phyloP scores from a whole-genome alignment of 129 eudicot species.

The Ambrosia trifida region DNA sequence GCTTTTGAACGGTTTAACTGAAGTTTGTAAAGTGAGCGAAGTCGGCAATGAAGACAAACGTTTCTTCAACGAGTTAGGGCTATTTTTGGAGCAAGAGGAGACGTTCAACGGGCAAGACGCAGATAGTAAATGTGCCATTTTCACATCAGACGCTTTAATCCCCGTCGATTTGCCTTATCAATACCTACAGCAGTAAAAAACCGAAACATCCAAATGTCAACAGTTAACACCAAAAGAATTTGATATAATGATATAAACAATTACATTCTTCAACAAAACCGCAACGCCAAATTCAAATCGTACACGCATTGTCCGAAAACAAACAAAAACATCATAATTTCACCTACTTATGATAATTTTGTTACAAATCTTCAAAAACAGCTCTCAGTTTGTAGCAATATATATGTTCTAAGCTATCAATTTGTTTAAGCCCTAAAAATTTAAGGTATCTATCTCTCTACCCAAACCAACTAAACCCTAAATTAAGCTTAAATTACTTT shows the following conservation, averaged over 20 bases:
- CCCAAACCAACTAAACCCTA: slow-evolving; percentile 15
- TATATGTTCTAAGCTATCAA: not conserved
- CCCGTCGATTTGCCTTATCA: slow-evolving; percentile 14
- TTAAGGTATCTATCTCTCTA: not conserved
- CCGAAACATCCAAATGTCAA: not conserved
- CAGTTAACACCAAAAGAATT: not conserved
- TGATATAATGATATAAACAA: not conserved
- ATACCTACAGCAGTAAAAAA: slow-evolving; percentile 31
- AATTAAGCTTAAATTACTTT: slow-evolving; percentile 14
- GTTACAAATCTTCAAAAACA: not conserved
- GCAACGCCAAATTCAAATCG: not conserved
- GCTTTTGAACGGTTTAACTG: slow-evolving; percentile 37
- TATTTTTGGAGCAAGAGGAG: slow-evolving; percentile 39
- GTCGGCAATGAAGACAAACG: slow-evolving; percentile 28
- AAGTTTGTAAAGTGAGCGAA: slow-evolving; percentile 40
- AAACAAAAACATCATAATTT: not conserved
- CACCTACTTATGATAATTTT: not conserved
- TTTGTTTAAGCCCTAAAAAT: not conserved
- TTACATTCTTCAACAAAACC: not conserved
- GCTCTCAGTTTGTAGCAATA: not conserved
- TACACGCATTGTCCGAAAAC: not conserved
- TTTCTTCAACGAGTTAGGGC: slow-evolving; percentile 28
- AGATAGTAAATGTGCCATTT: slow-evolving; percentile 68
- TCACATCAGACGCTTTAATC: slow-evolving; percentile 27
- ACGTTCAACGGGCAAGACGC: slow-evolving; percentile 56